Conservation (phyloP, 768 basidiomycete species). For the Hygrocybe coccinea region DNA sequence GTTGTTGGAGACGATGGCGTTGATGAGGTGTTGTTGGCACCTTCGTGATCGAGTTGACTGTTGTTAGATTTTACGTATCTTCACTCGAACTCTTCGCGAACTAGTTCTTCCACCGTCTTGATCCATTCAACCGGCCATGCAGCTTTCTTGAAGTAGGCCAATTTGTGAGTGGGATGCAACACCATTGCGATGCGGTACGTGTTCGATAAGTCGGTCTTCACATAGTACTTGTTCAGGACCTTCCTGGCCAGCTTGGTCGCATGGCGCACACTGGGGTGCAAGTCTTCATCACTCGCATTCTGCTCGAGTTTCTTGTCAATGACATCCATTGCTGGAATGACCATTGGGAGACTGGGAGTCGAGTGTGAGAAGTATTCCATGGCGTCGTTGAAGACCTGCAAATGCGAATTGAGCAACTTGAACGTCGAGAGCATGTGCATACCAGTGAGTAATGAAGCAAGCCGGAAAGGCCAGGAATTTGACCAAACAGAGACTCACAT, state of each 20-base stretch:
- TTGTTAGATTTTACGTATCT: too few species aligned
- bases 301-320: slow-evolving; percentile 17
- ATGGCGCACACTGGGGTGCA: slow-evolving; percentile 7
- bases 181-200: slow-evolving; percentile 26
- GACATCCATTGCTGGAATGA: slow-evolving; percentile 31
- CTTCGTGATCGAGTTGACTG: too few species aligned
- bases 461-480: not conserved
- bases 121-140: slow-evolving; percentile 31
- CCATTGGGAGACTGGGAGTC: slow-evolving; percentile 19
- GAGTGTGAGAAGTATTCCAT: slow-evolving; percentile 23
- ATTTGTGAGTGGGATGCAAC: slow-evolving; percentile 33
- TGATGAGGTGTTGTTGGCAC: too few species aligned
- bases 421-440: too few species aligned
- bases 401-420: not conserved
- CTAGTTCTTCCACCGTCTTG: slow-evolving; percentile 18
- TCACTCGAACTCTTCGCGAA: slow-evolving; percentile 17
- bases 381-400: slow-evolving; percentile 23
- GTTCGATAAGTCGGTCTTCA: slow-evolving; percentile 13
- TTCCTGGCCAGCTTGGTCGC: slow-evolving; percentile 16
- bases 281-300: not conserved
- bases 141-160: slow-evolving; percentile 28
- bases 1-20: not conserved
- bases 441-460: not conserved
- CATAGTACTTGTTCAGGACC: slow-evolving; percentile 22
- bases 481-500: slow-evolving; percentile 11